Percentiles rank a stretch among this genome's conserved stretches.
These are phyloP conservation scores for Prunus davidiana DNA, from an alignment of 306 rosid genomes.

Conservation along the genomic window DNA sequence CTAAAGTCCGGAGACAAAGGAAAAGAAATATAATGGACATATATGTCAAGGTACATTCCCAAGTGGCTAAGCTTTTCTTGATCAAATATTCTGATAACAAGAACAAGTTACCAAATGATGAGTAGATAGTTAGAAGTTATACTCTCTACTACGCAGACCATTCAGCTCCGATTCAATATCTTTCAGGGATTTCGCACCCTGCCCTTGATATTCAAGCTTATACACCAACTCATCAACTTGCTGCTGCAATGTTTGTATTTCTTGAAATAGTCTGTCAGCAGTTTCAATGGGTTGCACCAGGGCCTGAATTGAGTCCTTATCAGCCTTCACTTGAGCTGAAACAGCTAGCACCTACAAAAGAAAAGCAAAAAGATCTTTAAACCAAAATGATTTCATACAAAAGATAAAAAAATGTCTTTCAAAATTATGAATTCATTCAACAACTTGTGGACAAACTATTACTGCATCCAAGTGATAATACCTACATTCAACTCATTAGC, in stretches of 20 bases:
- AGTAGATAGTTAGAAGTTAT: slow-evolving; percentile 20
- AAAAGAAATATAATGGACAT: neutral
- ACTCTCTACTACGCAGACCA: slow-evolving; percentile 64
- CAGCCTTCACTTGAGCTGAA: slow-evolving; percentile 78
- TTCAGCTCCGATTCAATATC: slow-evolving; percentile 73
- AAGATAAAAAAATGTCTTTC: neutral
- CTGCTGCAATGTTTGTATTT: slow-evolving; percentile 54
- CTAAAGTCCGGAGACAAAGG: neutral
- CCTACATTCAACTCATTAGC: neutral
- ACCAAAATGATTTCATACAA: neutral
- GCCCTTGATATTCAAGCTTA: slow-evolving; percentile 66
- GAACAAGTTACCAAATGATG: slow-evolving; percentile 7
- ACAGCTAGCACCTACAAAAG: slow-evolving; percentile 63
- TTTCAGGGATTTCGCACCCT: slow-evolving; percentile 60
- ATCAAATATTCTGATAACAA: slow-evolving; percentile 14
- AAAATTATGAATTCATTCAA: neutral
- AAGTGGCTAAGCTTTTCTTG: neutral
- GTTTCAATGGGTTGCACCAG: slow-evolving; percentile 74
- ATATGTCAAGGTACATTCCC: neutral
- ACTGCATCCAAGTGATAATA: neutral
- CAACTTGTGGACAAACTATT: neutral
- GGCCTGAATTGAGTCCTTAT: slow-evolving; percentile 61
- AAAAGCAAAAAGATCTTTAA: neutral
- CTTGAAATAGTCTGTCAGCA: slow-evolving; percentile 65
- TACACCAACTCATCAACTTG: slow-evolving; percentile 70